Evolutionary conservation across 371 early-diverging fungal genomes (phyloP).

Genomic region (Actinomortierella wolfii): DNA sequence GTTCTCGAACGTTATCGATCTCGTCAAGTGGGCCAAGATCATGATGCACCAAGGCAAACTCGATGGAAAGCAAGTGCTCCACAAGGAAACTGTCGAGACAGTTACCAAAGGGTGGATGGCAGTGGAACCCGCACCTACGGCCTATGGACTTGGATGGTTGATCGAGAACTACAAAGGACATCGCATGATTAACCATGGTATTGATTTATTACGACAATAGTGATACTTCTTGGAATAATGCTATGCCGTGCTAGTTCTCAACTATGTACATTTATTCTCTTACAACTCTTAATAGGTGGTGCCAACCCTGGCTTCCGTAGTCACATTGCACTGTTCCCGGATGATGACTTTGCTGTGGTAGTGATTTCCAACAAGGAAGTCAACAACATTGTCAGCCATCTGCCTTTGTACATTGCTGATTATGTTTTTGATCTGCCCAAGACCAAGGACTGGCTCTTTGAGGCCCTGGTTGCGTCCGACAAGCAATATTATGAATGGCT

Average conservation of each 20-base stretch:
- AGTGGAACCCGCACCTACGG: too few species aligned
- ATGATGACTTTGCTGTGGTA: conserved; percentile 12
- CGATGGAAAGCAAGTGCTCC: conserved; percentile 15
- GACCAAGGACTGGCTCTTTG: conserved; percentile 15
- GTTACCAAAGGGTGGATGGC: too few species aligned
- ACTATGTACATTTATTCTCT: not conserved
- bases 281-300: conserved; percentile 5
- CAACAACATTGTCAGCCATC: not conserved
- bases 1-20: conserved; percentile 14
- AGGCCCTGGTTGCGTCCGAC: not conserved
- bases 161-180: conserved; percentile 16
- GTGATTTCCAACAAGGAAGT: not conserved
- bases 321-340: conserved; percentile 6
- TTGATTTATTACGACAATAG: not conserved
- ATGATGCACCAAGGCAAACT: conserved; percentile 8
- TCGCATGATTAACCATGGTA: conserved; percentile 10
- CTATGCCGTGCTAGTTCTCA: not conserved
- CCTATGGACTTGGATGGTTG: conserved; percentile 15
- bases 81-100: conserved; percentile 4
- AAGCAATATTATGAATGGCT: not conserved
- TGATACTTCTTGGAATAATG: not conserved
- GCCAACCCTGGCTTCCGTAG: conserved; percentile 4
- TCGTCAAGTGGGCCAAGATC: conserved; percentile 8
- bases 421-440: conserved; percentile 15
- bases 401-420: conserved; percentile 5